phyloP scores from a whole-genome alignment of 495 filamentous ascomycete species.

The Ascodesmis nigricans region DNA sequence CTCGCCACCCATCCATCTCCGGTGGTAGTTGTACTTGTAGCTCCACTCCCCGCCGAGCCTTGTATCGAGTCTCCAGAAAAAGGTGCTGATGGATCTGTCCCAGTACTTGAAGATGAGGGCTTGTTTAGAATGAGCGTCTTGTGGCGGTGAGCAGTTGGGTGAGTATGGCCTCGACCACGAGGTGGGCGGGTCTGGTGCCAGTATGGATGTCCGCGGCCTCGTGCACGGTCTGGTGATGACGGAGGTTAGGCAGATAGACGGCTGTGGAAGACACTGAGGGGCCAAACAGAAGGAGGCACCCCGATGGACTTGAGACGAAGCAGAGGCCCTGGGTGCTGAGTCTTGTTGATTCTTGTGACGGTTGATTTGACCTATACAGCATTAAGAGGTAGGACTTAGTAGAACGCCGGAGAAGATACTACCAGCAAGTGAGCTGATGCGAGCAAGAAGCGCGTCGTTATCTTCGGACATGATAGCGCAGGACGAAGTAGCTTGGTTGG shows the following conservation, averaged over 20 bases:
- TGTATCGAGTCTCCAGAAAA: conserved; percentile 18
- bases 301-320: not conserved
- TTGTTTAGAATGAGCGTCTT: no score
- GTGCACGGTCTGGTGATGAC: no score
- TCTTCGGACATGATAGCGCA: conserved; percentile 45
- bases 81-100: conserved; percentile 24
- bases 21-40: conserved; percentile 21
- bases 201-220: no score
- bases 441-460: conserved; percentile 47
- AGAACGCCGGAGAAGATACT: conserved; percentile 13
- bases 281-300: no score
- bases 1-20: conserved; percentile 46
- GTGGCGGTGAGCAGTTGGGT: no score
- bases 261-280: no score
- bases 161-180: no score
- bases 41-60: no score
- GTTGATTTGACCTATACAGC: conserved; percentile 49
- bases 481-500: no score
- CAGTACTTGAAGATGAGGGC: conserved; percentile 23
- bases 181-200: no score
- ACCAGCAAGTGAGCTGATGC: conserved; percentile 59
- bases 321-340: not conserved
- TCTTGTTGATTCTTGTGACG: conserved; percentile 46
- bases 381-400: conserved; percentile 15
- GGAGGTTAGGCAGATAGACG: no score